phyloP scores from a whole-genome alignment of 2,329 filamentous ascomycete species.

The Cladosporium halotolerans region DNA sequence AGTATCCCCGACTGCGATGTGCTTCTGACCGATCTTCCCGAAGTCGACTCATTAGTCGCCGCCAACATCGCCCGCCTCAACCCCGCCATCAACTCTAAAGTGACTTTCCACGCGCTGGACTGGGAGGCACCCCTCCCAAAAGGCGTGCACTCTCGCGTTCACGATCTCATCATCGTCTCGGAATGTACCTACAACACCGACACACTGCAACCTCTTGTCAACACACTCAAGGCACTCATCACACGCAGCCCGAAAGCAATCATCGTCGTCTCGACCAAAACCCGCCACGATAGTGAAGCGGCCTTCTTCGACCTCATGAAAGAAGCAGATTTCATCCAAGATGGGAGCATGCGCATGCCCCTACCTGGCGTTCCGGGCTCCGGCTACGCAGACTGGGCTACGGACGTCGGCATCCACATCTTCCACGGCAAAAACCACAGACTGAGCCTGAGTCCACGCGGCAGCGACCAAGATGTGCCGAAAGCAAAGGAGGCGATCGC shows the following conservation, averaged over 20 bases:
- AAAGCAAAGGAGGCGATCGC: constrained; percentile 11
- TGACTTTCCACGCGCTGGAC: constrained; percentile 51
- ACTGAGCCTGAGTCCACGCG: constrained; percentile 25
- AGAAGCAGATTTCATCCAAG: constrained; percentile 26
- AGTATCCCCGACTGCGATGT: constrained; percentile 47
- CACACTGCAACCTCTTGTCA: constrained; percentile 57
- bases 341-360: constrained; percentile 24
- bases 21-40: constrained; percentile 59
- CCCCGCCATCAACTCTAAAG: constrained; percentile 36
- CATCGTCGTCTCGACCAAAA: constrained; percentile 59
- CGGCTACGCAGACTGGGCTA: constrained; percentile 32
- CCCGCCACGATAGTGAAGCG: constrained; percentile 59
- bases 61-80: constrained; percentile 47
- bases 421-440: constrained; percentile 28
- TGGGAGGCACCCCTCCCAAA: constrained; percentile 53
- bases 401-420: constrained; percentile 30
- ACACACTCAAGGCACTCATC: constrained; percentile 47
- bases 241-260: constrained; percentile 43
- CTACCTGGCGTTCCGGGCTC: constrained; percentile 29
- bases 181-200: constrained; percentile 71
- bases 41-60: constrained; percentile 55
- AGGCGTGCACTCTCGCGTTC: constrained; percentile 32
- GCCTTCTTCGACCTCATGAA: constrained; percentile 59
- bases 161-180: constrained; percentile 58
- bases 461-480: constrained; percentile 25